Conservation (phyloP, 768 basidiomycete genomes). For the Floccularia luteovirens region DNA sequence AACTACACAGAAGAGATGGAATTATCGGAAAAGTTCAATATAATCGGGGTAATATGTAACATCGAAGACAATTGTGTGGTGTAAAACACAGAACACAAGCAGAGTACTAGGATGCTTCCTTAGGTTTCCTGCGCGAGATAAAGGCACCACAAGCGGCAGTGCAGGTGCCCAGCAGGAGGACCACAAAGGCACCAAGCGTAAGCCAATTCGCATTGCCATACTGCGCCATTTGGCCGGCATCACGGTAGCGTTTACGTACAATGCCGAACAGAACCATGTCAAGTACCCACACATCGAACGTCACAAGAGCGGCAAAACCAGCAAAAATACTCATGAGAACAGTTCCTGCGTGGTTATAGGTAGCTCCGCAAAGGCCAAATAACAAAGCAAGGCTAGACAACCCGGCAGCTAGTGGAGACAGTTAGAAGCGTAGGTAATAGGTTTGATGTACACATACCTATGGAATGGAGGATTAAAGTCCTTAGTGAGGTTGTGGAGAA, state of each 20-base stretch:
- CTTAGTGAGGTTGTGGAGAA: neutral
- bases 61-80: no score
- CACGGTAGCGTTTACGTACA: constrained; percentile 48
- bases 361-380: constrained; percentile 59
- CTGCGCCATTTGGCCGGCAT: constrained; percentile 37
- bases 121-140: no score
- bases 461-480: neutral
- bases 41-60: no score
- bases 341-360: constrained; percentile 65
- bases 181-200: constrained; percentile 63
- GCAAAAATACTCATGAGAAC: constrained; percentile 69
- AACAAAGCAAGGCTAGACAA: constrained; percentile 13
- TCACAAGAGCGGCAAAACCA: constrained; percentile 57
- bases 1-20: neutral
- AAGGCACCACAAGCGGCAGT: constrained; percentile 54
- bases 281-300: constrained; percentile 64
- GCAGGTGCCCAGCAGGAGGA: constrained; percentile 63
- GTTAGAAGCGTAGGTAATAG: neutral
- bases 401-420: neutral
- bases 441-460: neutral
- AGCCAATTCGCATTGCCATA: constrained; percentile 84
- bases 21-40: no score
- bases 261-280: constrained; percentile 80
- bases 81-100: no score
- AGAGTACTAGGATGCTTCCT: no score